Percentiles rank a stretch among this genome's conserved stretches.
Evolutionary conservation across 768 basidiomycete species (phyloP).

Genomic region (Butyriboletus loyo): DNA sequence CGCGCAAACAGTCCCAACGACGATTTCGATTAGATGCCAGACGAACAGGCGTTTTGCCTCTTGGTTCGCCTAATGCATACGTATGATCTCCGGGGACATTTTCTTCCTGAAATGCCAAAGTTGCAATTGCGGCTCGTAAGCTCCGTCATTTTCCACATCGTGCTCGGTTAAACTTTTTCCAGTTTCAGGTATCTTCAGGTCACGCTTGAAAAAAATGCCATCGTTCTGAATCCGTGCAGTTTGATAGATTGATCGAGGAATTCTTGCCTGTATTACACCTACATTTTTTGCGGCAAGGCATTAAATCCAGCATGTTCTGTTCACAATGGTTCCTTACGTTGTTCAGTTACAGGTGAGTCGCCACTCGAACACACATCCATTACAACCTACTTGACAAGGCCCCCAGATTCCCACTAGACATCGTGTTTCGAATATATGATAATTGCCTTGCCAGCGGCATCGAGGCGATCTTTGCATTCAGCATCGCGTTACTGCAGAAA

Average conservation of each 20-base stretch:
- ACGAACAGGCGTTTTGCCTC: slow-evolving; percentile 97
- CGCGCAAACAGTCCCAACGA: not conserved
- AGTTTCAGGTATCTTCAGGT: slow-evolving; percentile 57
- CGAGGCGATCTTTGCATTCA: slow-evolving; percentile 96
- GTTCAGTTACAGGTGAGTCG: slow-evolving; percentile 84
- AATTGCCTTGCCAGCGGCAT: slow-evolving; percentile 95
- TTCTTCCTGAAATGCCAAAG: slow-evolving; percentile 99
- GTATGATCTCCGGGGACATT: slow-evolving; percentile 94
- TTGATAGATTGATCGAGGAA: slow-evolving; percentile 93
- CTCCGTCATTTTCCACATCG: not conserved
- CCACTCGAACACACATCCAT: not conserved
- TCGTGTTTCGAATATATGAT: slow-evolving; percentile 96
- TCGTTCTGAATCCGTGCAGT: slow-evolving; percentile 45
- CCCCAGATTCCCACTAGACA: slow-evolving; percentile 83
- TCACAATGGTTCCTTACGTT: slow-evolving; percentile 98
- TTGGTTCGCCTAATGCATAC: slow-evolving; percentile 94
- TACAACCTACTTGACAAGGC: not conserved
- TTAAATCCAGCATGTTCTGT: slow-evolving; percentile 98
- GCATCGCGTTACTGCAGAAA: slow-evolving; percentile 78
- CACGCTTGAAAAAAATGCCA: not conserved
- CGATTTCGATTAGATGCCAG: slow-evolving; percentile 79
- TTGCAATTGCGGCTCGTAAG: slow-evolving; percentile 85
- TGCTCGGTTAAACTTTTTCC: slow-evolving; percentile 3
- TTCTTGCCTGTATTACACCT: slow-evolving; percentile 87
- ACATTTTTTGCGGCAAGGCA: slow-evolving; percentile 89